Evolutionary conservation across 176 grass and related monocot species (phyloP), one percentile per base, ranked within the genome.

Genomic region (Musa troglodytarum): DNA sequence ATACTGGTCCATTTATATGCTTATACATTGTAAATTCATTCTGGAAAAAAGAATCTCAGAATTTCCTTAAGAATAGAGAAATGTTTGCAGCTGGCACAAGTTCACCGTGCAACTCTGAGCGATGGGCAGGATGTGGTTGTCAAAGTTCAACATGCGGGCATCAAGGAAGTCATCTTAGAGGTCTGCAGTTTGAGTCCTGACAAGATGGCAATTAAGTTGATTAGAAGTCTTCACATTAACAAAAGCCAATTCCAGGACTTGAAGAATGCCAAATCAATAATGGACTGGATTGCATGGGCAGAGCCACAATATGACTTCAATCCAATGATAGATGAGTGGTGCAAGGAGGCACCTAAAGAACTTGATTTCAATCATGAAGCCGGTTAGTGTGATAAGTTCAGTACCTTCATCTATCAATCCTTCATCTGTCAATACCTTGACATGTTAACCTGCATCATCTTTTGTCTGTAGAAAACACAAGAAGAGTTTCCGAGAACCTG

Each of bases 351-450:
- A 72, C 88, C 90, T 70, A 98, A 94, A 78, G 95, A 98, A 85
- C 95, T 99, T 81, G 90, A 99, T 87, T 99, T 99, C 68, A 94
- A 94, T 81, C 80, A 87, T 49, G 95, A 99, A 92, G 95, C 95
- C 84, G 95, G 95, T 99, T 83, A 9, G 54, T 83, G 10, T 69
- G 12, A 4, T 54, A 49, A 28, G 26, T 22, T 22, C 2, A 62
- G 13, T 63, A 8, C 63, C 0, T 22, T 43, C 34, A 43, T 43
- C 34, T 43, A 6, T 43, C 34, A 8, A 76, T 50, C 10, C 14
- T 34, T n/a, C 14, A 49, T 69, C 16, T 69, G n/a, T 52, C 58
- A 22, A 15, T 50, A 54, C 21, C 11, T 24, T 54, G 49, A 25
- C 52, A 28, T 74, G 52, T 51, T 70, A 51, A n/a, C 9, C 51